These are phyloP conservation scores for Lentinus tigrinus DNA, from an alignment of 768 basidiomycete genomes.

Conservation along the genomic window DNA sequence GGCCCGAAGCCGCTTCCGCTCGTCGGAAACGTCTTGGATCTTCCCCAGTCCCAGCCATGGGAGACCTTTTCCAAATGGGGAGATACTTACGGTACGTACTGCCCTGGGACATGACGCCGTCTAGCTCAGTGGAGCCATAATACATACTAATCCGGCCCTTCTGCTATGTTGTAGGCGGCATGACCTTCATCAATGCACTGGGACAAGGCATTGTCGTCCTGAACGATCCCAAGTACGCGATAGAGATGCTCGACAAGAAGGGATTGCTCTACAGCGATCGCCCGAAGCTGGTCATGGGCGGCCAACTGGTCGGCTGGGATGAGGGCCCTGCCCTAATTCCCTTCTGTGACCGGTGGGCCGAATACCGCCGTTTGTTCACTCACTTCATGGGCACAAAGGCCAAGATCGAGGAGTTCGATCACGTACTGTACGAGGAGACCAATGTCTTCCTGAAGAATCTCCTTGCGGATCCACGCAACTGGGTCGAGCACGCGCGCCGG, in stretches of 20 bases:
- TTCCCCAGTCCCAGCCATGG: background rate
- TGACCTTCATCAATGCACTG: constrained; percentile 25
- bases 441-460: constrained; percentile 31
- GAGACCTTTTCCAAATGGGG: background rate
- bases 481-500: constrained; percentile 28
- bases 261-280: constrained; percentile 28
- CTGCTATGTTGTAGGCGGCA: constrained; percentile 19
- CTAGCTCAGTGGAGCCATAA: too few species aligned
- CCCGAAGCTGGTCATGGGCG: constrained; percentile 21
- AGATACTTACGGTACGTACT: background rate
- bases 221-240: constrained; percentile 22
- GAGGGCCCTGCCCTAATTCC: constrained; percentile 10
- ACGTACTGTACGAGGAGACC: constrained; percentile 30
- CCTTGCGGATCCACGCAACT: constrained; percentile 21
- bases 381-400: constrained; percentile 18
- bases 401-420: constrained; percentile 22
- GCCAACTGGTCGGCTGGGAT: constrained; percentile 24
- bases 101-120: too few species aligned
- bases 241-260: constrained; percentile 28
- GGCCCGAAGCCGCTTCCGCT: background rate
- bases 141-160: too few species aligned
- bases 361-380: constrained; percentile 18
- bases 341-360: constrained; percentile 21
- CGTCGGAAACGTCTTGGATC: background rate
- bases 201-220: constrained; percentile 28